Evolutionary conservation across 169 alveolate genomes (phyloP).

Genomic region (Miamiensis avidus): DNA sequence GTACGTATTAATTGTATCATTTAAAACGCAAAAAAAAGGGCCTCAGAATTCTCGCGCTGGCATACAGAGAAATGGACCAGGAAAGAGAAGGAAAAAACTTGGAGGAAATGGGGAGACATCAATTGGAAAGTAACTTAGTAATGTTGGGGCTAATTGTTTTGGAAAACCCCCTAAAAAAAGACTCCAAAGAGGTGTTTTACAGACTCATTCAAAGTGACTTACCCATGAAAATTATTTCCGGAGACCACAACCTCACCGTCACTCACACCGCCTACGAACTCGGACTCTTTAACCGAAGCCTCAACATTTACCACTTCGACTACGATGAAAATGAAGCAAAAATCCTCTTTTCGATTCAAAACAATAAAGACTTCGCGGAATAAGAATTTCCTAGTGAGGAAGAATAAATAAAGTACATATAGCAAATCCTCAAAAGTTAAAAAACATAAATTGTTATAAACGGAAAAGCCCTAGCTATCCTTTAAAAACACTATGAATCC

Average conservation of each 20-base stretch:
- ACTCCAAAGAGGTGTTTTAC: background rate
- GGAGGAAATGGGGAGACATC: too few relatives aligned
- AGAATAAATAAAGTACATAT: too few relatives aligned
- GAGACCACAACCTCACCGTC: background rate
- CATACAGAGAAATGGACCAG: too few relatives aligned
- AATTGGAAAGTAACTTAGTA: too few relatives aligned
- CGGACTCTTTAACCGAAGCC: background rate
- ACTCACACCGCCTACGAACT: background rate
- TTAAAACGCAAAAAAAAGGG: too few relatives aligned
- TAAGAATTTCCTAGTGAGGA: background rate
- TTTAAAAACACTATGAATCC: too few relatives aligned
- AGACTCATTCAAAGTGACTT: background rate
- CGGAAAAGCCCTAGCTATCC: too few relatives aligned
- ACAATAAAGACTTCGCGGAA: background rate
- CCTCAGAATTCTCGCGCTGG: too few relatives aligned
- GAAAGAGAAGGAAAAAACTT: too few relatives aligned
- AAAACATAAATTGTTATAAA: too few relatives aligned
- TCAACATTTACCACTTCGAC: background rate
- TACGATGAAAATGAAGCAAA: background rate
- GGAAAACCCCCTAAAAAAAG: background rate
- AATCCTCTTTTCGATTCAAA: too few relatives aligned
- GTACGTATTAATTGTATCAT: too few relatives aligned
- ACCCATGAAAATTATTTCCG: background rate
- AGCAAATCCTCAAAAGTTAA: background rate
- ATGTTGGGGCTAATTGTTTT: background rate